Evolutionary conservation across 495 filamentous ascomycete species (phyloP), one percentile per base, ranked within the genome.

Genomic region (Neurospora tetrasperma): DNA sequence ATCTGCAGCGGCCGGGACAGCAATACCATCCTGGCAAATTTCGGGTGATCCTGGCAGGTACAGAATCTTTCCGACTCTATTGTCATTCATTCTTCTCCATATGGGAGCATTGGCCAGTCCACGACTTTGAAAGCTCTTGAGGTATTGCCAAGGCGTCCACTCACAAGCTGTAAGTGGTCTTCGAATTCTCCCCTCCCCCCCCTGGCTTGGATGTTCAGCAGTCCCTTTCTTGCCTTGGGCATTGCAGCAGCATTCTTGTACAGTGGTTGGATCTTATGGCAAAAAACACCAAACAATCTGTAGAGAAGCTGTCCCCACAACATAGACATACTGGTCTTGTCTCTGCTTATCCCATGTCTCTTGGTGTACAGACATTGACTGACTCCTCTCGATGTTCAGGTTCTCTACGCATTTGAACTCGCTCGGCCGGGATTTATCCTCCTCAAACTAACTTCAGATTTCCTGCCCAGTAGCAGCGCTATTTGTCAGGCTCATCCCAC

Each of bases 161-260:
- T 82, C 82, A 72, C 77, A 75, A 80, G 80, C 74, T 76, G 80
- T 80, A 81, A 77, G 82, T 82, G 81, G 79, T 82, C 48, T 73
- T 74, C 73, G 72, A 71, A 71, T 46, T 39, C 46, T 74, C 72
- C 78, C 79, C 77, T 75, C 77, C 27, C 27, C 27, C 74, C 74
- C 76, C 75, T 71, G 71, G 78, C 75, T 74, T 76, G 77, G 77
- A 76, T 78, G 77, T 79, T 78, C 74, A 79, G 76, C 75, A 76
- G 74, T 73, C 62, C 75, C 75, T 74, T 70, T 74, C 75, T 76
- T 77, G 75, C 76, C 74, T 71, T 78, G 70, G 74, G 72, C 42
- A 66, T 72, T 71, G 74, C 79, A 77, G 77, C 73, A 44, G 73
- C 72, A 16, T 18, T 38, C 3, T 66, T 27, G 12, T 66, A 27